These are phyloP conservation scores for Tolypocladium ovalisporum DNA, from an alignment of 2,329 filamentous ascomycete species.

Conservation along the genomic window DNA sequence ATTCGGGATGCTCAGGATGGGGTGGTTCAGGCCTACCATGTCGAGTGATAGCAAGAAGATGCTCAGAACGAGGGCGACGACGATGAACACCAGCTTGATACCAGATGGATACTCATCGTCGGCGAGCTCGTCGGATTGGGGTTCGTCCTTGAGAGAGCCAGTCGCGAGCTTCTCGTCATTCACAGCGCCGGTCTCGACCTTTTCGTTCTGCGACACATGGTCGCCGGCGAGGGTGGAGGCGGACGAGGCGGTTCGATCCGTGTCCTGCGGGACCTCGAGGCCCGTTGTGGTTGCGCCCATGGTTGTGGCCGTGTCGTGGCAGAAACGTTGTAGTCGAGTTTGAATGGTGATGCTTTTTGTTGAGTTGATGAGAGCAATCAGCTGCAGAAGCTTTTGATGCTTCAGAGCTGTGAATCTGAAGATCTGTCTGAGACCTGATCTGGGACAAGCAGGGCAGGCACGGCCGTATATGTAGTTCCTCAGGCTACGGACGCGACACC, in stretches of 20 bases:
- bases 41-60: constrained; percentile 40
- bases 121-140: constrained; percentile 7
- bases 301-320: not conserved
- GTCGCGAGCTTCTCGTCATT: constrained; percentile 5
- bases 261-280: constrained; percentile 12
- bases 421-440: not conserved
- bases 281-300: constrained; percentile 1
- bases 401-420: not conserved
- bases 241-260: constrained; percentile 15
- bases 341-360: not conserved
- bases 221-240: constrained; percentile 18
- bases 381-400: not conserved
- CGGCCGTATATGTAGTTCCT: not conserved
- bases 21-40: constrained; percentile 20
- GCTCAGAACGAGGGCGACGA: constrained; percentile 33
- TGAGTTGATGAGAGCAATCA: not conserved
- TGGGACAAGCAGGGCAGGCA: not conserved
- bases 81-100: constrained; percentile 28
- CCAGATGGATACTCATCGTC: constrained; percentile 28
- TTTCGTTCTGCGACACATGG: constrained; percentile 11
- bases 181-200: constrained; percentile 9
- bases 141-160: not conserved
- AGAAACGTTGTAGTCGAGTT: not conserved
- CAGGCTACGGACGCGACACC: not conserved
- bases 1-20: not conserved